A percentile compares a stretch with the other conserved stretches of the same genome.
phyloP scores from a whole-genome alignment of 2,329 filamentous ascomycete genomes.

The Byssoonygena ceratinophila region DNA sequence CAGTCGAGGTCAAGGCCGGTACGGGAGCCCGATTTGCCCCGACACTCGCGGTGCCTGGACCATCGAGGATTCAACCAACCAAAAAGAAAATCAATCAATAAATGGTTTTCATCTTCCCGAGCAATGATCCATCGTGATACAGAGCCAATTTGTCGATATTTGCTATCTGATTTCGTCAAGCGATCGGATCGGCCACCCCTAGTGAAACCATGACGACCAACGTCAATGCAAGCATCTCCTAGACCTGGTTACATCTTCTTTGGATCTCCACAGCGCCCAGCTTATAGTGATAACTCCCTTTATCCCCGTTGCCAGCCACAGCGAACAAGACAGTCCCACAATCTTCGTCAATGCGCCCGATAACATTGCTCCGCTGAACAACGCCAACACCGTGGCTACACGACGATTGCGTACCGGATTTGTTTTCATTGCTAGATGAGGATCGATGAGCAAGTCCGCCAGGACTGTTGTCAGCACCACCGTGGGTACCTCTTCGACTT shows the following conservation, averaged over 20 bases:
- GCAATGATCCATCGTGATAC: too few relatives aligned
- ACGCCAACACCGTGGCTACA: constrained; percentile 28
- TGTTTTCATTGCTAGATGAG: constrained; percentile 20
- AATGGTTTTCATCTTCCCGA: too few relatives aligned
- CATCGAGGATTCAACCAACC: neutral
- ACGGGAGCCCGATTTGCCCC: neutral
- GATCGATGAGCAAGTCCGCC: constrained; percentile 33
- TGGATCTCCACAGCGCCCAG: constrained; percentile 30
- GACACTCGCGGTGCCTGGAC: neutral
- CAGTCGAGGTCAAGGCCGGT: neutral
- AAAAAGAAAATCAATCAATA: too few relatives aligned
- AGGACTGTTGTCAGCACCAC: constrained; percentile 34
- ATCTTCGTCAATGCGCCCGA: constrained; percentile 32
- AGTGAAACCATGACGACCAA: too few relatives aligned
- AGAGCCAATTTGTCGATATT: too few relatives aligned
- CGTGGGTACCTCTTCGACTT: constrained; percentile 33
- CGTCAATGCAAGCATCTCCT: neutral
- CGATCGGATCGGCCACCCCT: too few relatives aligned
- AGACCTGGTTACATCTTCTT: neutral
- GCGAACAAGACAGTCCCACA: constrained; percentile 27
- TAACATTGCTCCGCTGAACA: constrained; percentile 34
- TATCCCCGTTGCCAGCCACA: constrained; percentile 34
- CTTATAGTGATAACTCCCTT: constrained; percentile 28
- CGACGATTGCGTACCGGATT: constrained; percentile 29
- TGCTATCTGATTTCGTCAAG: too few relatives aligned